Evolutionary conservation across 2,329 filamentous ascomycete genomes (phyloP).

Genomic region (Metarhizium robertsii): DNA sequence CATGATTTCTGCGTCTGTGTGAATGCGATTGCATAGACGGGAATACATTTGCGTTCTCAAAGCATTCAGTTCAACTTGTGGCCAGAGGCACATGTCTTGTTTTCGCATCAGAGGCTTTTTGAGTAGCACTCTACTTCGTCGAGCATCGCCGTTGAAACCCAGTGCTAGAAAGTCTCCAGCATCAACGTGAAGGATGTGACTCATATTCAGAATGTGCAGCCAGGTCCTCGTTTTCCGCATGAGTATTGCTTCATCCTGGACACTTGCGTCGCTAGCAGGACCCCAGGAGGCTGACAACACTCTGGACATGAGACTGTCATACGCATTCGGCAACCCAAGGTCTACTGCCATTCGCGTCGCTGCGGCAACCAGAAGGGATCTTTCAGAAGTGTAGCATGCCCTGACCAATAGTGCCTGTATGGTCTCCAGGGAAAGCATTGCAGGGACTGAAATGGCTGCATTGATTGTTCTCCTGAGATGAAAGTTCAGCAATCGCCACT

Average conservation of each 20-base stretch:
- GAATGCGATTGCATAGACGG: conserved; percentile 16
- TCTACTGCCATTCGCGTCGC: conserved; percentile 42
- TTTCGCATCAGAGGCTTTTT: conserved; percentile 31
- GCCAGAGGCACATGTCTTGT: conserved; percentile 40
- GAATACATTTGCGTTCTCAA: conserved; percentile 26
- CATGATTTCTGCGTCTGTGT: conserved; percentile 24
- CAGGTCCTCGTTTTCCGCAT: conserved; percentile 35
- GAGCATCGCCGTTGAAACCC: conserved; percentile 31
- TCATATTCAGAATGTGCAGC: conserved; percentile 42
- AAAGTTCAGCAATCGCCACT: no score
- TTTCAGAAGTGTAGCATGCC: conserved; percentile 27
- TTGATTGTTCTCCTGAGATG: no score
- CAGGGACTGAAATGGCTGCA: no score
- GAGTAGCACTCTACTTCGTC: conserved; percentile 35
- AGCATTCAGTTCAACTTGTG: conserved; percentile 35
- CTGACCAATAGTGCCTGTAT: no score
- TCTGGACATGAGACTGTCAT: conserved; percentile 24
- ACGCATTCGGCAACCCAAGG: conserved; percentile 32
- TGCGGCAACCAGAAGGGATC: conserved; percentile 38
- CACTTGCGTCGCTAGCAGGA: background rate
- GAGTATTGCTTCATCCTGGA: conserved; percentile 18
- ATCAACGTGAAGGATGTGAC: conserved; percentile 38
- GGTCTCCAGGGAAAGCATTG: no score
- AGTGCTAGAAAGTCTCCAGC: conserved; percentile 17
- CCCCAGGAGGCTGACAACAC: background rate